Evolutionary conservation across 805 yeast species (phyloP).

Genomic region (Yamadazyma phyllophila): DNA sequence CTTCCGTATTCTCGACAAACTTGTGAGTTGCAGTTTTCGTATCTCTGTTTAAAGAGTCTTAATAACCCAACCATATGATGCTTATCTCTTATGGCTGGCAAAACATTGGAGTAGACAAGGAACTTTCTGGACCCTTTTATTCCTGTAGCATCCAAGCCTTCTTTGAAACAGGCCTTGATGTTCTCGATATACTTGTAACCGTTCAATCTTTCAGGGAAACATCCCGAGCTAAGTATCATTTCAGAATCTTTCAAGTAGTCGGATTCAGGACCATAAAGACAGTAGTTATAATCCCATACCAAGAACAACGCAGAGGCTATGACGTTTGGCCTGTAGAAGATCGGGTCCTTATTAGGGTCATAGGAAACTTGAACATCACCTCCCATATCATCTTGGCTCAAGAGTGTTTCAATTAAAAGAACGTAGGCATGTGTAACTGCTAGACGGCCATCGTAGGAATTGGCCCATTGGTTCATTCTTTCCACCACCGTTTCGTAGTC

Average conservation of each 20-base stretch:
- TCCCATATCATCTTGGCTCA: conserved; percentile 28
- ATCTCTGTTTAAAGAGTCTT: conserved; percentile 34
- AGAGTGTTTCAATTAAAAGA: conserved; percentile 55
- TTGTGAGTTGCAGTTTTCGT: conserved; percentile 46
- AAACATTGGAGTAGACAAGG: conserved; percentile 30
- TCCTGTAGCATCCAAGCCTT: conserved; percentile 1
- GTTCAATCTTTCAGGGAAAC: conserved; percentile 16
- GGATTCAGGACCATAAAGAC: conserved; percentile 46
- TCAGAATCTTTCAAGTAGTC: conserved; percentile 1
- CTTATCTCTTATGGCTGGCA: conserved; percentile 40
- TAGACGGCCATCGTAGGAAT: conserved; percentile 44
- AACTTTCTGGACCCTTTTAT: conserved; percentile 7
- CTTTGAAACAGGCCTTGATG: conserved; percentile 34
- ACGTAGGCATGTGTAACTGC: conserved; percentile 61
- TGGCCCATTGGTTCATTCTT: conserved; percentile 54
- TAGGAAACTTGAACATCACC: conserved; percentile 36
- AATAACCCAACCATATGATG: conserved; percentile 55
- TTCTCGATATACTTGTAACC: conserved; percentile 53
- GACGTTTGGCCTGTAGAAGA: conserved; percentile 35
- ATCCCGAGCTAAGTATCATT: not conserved
- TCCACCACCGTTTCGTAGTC: conserved; percentile 48
- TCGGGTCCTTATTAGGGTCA: conserved; percentile 48
- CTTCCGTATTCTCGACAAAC: conserved; percentile 54
- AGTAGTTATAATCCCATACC: conserved; percentile 51
- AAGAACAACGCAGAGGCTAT: conserved; percentile 39